phyloP scores from a whole-genome alignment of 148 eudicot genomes.

The Camellia sinensis region DNA sequence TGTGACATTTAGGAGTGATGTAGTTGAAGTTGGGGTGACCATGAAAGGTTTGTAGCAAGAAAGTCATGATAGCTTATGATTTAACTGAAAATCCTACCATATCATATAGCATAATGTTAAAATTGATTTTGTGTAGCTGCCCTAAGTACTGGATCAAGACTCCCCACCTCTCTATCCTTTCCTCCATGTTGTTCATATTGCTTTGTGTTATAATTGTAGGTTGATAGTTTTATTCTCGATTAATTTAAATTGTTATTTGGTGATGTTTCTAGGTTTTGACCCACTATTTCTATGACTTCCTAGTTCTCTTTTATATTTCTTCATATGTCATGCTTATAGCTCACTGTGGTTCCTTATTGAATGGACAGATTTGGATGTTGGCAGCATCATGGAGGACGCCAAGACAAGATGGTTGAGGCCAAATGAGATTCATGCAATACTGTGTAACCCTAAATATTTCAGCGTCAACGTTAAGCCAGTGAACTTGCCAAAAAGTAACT shows the following conservation, averaged over 20 bases:
- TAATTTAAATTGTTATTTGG: not conserved
- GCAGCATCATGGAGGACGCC: slow-evolving; percentile 67
- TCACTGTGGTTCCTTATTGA: slow-evolving; percentile 4
- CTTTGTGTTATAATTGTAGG: not conserved
- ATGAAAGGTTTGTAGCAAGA: not conserved
- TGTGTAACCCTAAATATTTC: slow-evolving; percentile 63
- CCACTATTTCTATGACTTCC: not conserved
- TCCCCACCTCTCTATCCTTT: not conserved
- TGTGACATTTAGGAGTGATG: not conserved
- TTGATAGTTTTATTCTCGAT: not conserved
- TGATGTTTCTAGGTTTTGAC: not conserved
- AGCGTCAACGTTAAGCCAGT: slow-evolving; percentile 71
- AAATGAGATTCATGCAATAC: slow-evolving; percentile 90
- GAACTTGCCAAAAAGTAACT: slow-evolving; percentile 71
- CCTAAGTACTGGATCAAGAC: not conserved
- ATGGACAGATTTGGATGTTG: slow-evolving; percentile 75
- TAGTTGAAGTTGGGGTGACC: not conserved
- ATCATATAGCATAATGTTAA: not conserved
- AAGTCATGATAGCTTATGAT: not conserved
- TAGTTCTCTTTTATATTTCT: not conserved
- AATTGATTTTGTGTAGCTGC: not conserved
- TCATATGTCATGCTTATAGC: slow-evolving; percentile 4
- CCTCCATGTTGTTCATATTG: not conserved
- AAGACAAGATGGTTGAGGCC: slow-evolving; percentile 89
- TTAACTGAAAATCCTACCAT: not conserved